Percentiles rank a stretch among this genome's conserved stretches.
These are phyloP conservation scores for Mycosphaerella arachidis DNA, from an alignment of 2,329 filamentous ascomycete genomes.

Conservation along the genomic window DNA sequence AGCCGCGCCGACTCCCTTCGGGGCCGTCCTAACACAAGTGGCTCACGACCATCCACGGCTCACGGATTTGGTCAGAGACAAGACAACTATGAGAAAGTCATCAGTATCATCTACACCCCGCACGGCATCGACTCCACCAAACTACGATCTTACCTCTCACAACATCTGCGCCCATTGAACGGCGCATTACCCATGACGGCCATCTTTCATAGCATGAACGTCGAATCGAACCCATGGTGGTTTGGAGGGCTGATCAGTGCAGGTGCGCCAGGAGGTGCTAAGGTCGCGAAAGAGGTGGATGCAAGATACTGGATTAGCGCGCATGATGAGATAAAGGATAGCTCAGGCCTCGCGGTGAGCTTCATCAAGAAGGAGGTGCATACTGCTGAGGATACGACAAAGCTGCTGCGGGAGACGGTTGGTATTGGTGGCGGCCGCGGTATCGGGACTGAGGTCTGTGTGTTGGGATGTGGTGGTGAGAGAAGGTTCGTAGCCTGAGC, in stretches of 20 bases:
- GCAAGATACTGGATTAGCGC: conserved; percentile 58
- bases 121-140: conserved; percentile 56
- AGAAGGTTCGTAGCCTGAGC: conserved; percentile 5
- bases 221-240: conserved; percentile 57
- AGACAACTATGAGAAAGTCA: conserved; percentile 33
- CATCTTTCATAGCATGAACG: conserved; percentile 61
- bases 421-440: conserved; percentile 8
- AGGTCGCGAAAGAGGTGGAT: conserved; percentile 52
- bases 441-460: conserved; percentile 10
- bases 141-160: conserved; percentile 53
- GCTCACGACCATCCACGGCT: background rate
- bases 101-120: conserved; percentile 62
- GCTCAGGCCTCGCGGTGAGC: conserved; percentile 49
- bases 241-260: conserved; percentile 56
- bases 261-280: conserved; percentile 54
- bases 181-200: conserved; percentile 59
- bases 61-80: conserved; percentile 2
- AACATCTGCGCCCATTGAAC: conserved; percentile 51
- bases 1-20: conserved; percentile 4
- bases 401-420: conserved; percentile 29
- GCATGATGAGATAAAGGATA: conserved; percentile 58
- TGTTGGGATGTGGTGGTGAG: conserved; percentile 1
- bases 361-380: conserved; percentile 48
- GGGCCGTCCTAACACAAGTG: conserved; percentile 7
- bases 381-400: conserved; percentile 44